Base-by-base conservation (phyloP, 352 stramenopile species). In the Phytophthora pseudosyringae region DNA sequence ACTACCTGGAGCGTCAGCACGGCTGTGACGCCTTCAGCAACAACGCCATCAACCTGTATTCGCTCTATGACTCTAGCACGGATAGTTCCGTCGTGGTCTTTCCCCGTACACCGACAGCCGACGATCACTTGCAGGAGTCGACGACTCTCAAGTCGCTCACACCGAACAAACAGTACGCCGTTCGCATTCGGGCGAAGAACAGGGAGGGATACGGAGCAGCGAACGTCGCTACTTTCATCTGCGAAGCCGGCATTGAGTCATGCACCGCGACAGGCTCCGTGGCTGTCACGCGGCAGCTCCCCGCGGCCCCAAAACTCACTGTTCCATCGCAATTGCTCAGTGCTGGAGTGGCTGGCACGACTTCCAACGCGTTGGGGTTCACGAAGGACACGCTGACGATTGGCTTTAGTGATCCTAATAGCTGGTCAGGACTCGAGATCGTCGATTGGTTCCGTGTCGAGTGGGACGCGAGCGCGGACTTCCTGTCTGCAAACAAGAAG, bases 381-480 rank as follows among this genome's bases (percentile, higher is more conserved):
- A 91, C 86, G 2, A 82, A 82, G 31, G 68, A 83, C 52, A 67
- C 78, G 12, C 36, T 90, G 18, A 84, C 66, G 33, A 63, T 96
- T 9, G 79, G 81, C 3, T 90, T 96, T 25, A 32, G 55, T 2
- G 86, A 94, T n/a, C 75, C 78, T 0, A 83, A 85, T 41, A 76
- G 79, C 11, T 96, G 84, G 88, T 72, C 71, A 7, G 91, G 80
- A 39, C 83, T 93, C 29, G 83, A 97, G 48, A 40, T 64, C 0
- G 81, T 98, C 18, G 87, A 98, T 51, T 88, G 75, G 52, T 98
- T 93, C 64, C 81, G 88, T 2, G 72, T 99, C 13, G 94, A 99
- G 60, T 98, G 93, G 93, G 93, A 97, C 48, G 81, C 73, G 3
- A 46, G 57, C 12, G 58, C 84, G 5, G 80, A 81, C 7, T 97